A percentile compares a stretch with the other conserved stretches of the same genome.
phyloP scores from a whole-genome alignment of 2,329 filamentous ascomycete genomes.

The Microcera coccophila region DNA sequence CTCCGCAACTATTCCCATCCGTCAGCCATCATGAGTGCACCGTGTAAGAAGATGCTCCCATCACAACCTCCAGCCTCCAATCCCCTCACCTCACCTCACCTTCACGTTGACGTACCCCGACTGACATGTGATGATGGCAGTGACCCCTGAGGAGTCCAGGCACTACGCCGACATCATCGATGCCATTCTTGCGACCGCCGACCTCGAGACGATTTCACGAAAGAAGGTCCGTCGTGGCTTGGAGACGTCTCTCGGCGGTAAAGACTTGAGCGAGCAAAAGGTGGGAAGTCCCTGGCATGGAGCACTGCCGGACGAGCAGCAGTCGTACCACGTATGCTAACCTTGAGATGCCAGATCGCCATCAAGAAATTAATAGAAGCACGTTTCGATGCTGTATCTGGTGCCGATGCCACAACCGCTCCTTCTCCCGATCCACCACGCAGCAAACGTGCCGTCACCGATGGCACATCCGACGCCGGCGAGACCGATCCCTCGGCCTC shows the following conservation, averaged over 20 bases:
- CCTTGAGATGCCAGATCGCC: constrained; percentile 49
- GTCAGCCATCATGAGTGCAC: constrained; percentile 23
- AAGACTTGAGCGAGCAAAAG: constrained; percentile 58
- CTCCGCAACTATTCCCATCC: not conserved
- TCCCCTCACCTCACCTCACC: no score
- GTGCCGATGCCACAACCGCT: constrained; percentile 35
- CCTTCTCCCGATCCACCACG: constrained; percentile 30
- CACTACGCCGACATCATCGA: constrained; percentile 59
- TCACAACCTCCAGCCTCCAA: not conserved
- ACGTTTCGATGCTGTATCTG: constrained; percentile 67
- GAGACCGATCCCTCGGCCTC: constrained; percentile 48
- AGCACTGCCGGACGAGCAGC: not conserved
- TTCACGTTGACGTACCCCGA: no score
- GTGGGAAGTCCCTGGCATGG: constrained; percentile 38
- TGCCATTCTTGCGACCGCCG: constrained; percentile 53
- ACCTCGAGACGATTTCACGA: constrained; percentile 60
- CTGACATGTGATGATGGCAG: constrained; percentile 30
- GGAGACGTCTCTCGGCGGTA: constrained; percentile 51
- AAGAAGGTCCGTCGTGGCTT: constrained; percentile 59
- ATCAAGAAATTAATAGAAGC: constrained; percentile 70
- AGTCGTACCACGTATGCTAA: constrained; percentile 1
- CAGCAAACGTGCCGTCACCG: constrained; percentile 34
- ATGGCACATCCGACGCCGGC: constrained; percentile 34
- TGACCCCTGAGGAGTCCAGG: constrained; percentile 46
- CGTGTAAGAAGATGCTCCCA: constrained; percentile 18